Percentiles rank a stretch among this genome's conserved stretches.
Conservation (phyloP, 495 filamentous ascomycete genomes). For the Tuber indicum region DNA sequence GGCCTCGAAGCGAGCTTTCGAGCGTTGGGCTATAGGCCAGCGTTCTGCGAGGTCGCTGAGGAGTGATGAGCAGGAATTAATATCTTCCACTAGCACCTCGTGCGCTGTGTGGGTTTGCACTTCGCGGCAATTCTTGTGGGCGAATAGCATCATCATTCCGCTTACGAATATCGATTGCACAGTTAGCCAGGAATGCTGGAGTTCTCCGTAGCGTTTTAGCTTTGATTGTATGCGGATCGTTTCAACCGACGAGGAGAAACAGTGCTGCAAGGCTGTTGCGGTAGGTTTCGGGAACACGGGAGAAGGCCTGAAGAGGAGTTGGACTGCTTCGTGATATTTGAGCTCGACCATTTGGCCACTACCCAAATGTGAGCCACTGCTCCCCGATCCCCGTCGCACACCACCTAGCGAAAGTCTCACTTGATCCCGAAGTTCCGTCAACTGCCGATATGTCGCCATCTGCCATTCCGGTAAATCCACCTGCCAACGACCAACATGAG, state of each 20-base stretch:
- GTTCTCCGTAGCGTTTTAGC: slow-evolving; percentile 29
- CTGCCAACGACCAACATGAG: slow-evolving; percentile 21
- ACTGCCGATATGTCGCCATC: slow-evolving; percentile 25
- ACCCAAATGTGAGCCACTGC: slow-evolving; percentile 17
- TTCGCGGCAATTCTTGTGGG: slow-evolving; percentile 23
- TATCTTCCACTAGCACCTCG: slow-evolving; percentile 30
- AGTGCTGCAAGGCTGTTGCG: slow-evolving; percentile 17
- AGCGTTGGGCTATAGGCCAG: slow-evolving; percentile 34
- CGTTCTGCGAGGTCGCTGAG: slow-evolving; percentile 22
- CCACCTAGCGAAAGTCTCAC: slow-evolving; percentile 17
- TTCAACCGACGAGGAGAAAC: slow-evolving; percentile 34
- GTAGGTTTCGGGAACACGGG: slow-evolving; percentile 28
- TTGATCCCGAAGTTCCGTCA: slow-evolving; percentile 31
- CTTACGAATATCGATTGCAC: slow-evolving; percentile 32
- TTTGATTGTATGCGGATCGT: slow-evolving; percentile 35
- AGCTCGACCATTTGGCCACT: slow-evolving; percentile 36
- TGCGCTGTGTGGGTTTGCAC: slow-evolving; percentile 20
- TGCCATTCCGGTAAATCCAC: slow-evolving; percentile 35
- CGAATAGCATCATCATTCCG: slow-evolving; percentile 33
- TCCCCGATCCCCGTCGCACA: slow-evolving; percentile 26
- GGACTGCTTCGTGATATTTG: slow-evolving; percentile 39
- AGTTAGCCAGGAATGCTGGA: slow-evolving; percentile 35
- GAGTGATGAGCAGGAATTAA: slow-evolving; percentile 31
- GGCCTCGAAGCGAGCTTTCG: slow-evolving; percentile 26
- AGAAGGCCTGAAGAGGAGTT: slow-evolving; percentile 37